Base-by-base conservation (phyloP, 495 filamentous ascomycete genomes). In the Aspergillus haitiensis region DNA sequence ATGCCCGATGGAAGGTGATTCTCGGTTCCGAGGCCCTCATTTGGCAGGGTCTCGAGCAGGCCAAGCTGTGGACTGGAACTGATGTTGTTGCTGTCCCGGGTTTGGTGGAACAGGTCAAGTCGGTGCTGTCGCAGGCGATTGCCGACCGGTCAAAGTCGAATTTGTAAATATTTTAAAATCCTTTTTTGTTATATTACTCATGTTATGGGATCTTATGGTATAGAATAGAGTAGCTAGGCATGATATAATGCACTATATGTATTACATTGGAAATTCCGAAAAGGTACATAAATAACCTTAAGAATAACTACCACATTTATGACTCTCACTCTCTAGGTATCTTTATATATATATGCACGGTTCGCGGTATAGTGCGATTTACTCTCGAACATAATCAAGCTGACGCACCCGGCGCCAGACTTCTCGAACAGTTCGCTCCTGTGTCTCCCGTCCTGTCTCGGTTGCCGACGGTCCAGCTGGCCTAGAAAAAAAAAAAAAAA, bases 21-120 rank as follows among this genome's bases (percentile, higher is more conserved):
- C 65, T 84, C 18, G 88, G 88, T 0, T 86, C 84, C 0, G 88
- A 90, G 72, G 85, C 87, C 1, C 72, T 92, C 74, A 86, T 90
- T 67, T 89, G 84, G 79, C 88, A 92, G 71, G 88, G 88, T 7
- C 72, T 91, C 55, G 87, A 90, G 65, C 87, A 90, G 74, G 81
- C 84, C 49, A 79, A 78, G 58, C 79, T 85, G 21, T 90, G 87
- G 86, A 86, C 82, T 34, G 79, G 81, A 3, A 70, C 73, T 55
- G 74, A 81, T 44, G 68, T 83, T 15, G 70, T 81, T 49, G 76
- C 80, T 33, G 75, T 86, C 44, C 84, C 85, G 7, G 75, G 69
- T 1, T 52, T 78, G 49, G 76, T 84, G 32, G 67, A 79, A 44
- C 62, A 78, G 54, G 78, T 85, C 2, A 81, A 85, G 67, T 72